Conservation (phyloP, 2,329 filamentous ascomycete genomes). For the Hypoxylon sp. region DNA sequence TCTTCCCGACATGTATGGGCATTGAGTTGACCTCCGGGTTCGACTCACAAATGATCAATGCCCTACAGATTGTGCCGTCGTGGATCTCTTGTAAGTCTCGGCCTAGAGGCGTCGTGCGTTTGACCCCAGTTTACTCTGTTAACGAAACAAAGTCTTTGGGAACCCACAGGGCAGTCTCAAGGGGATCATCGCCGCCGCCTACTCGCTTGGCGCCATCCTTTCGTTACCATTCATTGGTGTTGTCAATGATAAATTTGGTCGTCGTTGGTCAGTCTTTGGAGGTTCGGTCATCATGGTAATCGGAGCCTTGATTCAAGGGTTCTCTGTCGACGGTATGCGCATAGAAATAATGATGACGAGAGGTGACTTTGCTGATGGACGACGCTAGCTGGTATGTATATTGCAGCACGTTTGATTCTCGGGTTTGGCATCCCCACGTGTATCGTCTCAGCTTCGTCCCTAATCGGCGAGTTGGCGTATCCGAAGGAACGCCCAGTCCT, state of each 20-base stretch:
- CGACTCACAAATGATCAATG: constrained; percentile 61
- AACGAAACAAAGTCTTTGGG: constrained; percentile 53
- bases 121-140: constrained; percentile 1
- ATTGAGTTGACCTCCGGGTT: constrained; percentile 66
- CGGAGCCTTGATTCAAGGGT: constrained; percentile 67
- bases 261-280: constrained; percentile 68
- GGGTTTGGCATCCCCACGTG: constrained; percentile 71
- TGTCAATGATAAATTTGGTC: constrained; percentile 66
- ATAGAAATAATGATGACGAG: background rate
- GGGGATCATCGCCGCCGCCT: constrained; percentile 69
- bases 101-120: background rate
- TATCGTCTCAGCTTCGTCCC: constrained; percentile 69
- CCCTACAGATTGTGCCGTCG: constrained; percentile 55
- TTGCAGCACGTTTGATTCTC: constrained; percentile 69
- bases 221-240: constrained; percentile 69
- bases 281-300: constrained; percentile 67
- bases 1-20: constrained; percentile 71
- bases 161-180: constrained; percentile 59
- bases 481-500: constrained; percentile 70
- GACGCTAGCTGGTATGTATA: constrained; percentile 64
- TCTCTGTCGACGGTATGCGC: constrained; percentile 59
- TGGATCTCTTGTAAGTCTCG: constrained; percentile 54
- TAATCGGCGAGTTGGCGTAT: constrained; percentile 71
- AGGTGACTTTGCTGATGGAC: background rate
- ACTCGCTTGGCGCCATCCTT: constrained; percentile 70